A percentile compares a stretch with the other conserved stretches of the same genome.
phyloP scores from a whole-genome alignment of 2,329 filamentous ascomycete genomes.

The Alternaria tenuissima region DNA sequence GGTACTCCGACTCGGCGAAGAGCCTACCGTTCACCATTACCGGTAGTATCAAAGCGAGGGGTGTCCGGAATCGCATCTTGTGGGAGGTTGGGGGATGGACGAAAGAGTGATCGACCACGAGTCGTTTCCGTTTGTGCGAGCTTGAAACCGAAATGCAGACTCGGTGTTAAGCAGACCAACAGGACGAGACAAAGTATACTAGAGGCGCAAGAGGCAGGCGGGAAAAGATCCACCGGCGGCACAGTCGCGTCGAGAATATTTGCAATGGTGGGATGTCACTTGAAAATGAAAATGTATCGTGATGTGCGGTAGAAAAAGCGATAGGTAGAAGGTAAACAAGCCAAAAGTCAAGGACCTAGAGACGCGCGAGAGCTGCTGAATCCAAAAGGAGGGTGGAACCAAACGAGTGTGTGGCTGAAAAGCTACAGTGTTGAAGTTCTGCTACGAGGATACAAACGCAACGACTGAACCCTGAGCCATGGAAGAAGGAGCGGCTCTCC shows the following conservation, averaged over 20 bases:
- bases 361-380: not conserved
- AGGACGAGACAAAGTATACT: not conserved
- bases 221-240: not conserved
- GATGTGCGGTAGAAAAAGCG: not conserved
- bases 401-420: not conserved
- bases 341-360: not conserved
- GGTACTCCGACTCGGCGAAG: not conserved
- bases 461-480: conserved; percentile 6
- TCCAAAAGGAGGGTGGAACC: not conserved
- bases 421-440: conserved; percentile 4
- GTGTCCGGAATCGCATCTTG: conserved; percentile 3
- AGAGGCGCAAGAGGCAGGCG: not conserved
- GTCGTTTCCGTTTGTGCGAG: not conserved
- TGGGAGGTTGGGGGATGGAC: not conserved
- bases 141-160: not conserved
- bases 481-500: conserved; percentile 2
- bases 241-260: not conserved
- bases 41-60: not conserved
- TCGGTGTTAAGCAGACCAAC: not conserved
- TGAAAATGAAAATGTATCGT: not conserved
- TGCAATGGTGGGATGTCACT: not conserved
- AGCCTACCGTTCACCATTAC: conserved; percentile 1
- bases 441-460: conserved; percentile 2
- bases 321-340: not conserved
- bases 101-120: not conserved